Base-by-base conservation (phyloP, 179 eudicot genomes). In the Patellifolia procumbens region DNA sequence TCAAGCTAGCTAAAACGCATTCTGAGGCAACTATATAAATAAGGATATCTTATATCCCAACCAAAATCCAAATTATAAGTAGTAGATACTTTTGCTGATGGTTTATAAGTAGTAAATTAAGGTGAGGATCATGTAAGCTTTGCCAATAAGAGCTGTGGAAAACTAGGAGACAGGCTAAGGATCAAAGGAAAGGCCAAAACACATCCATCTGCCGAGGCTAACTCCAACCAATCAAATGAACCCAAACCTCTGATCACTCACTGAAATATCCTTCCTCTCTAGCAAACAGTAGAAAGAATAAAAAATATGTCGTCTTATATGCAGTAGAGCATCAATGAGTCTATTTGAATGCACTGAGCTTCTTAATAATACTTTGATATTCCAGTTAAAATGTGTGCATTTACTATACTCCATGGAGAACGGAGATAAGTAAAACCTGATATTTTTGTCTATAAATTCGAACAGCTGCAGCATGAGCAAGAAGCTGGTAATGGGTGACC, bases 401-500 rank as follows among this genome's bases (percentile, higher is more conserved):
- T 29, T 28, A 51, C 4, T 4, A 16, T 32, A 46, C 28, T 2
- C 15, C n/a, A 26, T 16, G 16, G 56, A 39, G 17, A 39, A 55
- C 26, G n/a, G n/a, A n/a, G 43, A 74, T 24, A 11, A 13, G 45
- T 22, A 20, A 56, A 22, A 85, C 87, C 83, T 85, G 85, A 73
- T 82, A 85, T 65, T 82, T 77, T 19, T 24, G 69, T 58, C 60
- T 74, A 76, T 82, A 85, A 29, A 85, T 34, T 46, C 58, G 82
- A 24, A 79, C 85, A 34, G 81, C 74, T 31, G 71, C 74, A 53
- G 80, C 84, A 85, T 83, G 88, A 74, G 82, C 68, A 67, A 85
- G 82, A 75, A 85, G 86, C 79, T 82, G 77, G 42, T 85, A 45
- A 29, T 83, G 86, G 24, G 79, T 80, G 7, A 55, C 76, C 43